Conservation (phyloP, 2,329 filamentous ascomycete species). For the Raffaelea albimanens region DNA sequence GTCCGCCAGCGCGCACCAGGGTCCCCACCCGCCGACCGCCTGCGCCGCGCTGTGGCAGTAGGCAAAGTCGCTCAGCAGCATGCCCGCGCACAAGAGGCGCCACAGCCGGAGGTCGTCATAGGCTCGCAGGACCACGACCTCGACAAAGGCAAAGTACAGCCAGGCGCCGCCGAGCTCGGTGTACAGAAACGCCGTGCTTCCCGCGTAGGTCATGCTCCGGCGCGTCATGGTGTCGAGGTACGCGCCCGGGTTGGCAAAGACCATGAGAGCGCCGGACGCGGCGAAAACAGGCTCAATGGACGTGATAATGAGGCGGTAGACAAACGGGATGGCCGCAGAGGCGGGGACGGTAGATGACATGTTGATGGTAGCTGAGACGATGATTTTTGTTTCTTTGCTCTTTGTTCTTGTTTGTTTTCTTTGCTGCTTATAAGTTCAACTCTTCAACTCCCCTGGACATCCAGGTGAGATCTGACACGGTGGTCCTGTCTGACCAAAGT, state of each 20-base stretch:
- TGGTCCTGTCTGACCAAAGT: no score
- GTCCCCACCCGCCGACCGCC: slow-evolving; percentile 23
- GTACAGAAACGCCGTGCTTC: slow-evolving; percentile 20
- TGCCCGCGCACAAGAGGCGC: slow-evolving; percentile 23
- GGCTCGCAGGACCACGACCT: slow-evolving; percentile 24
- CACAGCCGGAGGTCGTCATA: slow-evolving; percentile 23
- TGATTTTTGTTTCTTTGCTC: no score
- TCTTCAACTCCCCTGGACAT: no score
- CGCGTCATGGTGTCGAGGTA: slow-evolving; percentile 23
- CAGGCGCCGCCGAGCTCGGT: slow-evolving; percentile 21
- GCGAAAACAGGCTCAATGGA: slow-evolving; percentile 26
- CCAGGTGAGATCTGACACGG: no score
- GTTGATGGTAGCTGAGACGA: no score
- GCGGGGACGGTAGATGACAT: no score
- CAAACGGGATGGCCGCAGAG: background rate
- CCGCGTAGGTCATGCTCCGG: slow-evolving; percentile 8
- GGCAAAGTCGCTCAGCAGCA: slow-evolving; percentile 24
- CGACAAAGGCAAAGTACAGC: slow-evolving; percentile 27
- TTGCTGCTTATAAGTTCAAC: no score
- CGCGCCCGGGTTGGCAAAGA: slow-evolving; percentile 16
- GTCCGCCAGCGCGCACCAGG: slow-evolving; percentile 13
- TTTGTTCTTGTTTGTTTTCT: no score
- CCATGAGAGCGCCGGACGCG: slow-evolving; percentile 20
- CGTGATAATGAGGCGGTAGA: slow-evolving; percentile 24
- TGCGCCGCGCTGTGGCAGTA: slow-evolving; percentile 21